phyloP scores from a whole-genome alignment of 2,329 filamentous ascomycete genomes.

The Sclerotinia glacialis region DNA sequence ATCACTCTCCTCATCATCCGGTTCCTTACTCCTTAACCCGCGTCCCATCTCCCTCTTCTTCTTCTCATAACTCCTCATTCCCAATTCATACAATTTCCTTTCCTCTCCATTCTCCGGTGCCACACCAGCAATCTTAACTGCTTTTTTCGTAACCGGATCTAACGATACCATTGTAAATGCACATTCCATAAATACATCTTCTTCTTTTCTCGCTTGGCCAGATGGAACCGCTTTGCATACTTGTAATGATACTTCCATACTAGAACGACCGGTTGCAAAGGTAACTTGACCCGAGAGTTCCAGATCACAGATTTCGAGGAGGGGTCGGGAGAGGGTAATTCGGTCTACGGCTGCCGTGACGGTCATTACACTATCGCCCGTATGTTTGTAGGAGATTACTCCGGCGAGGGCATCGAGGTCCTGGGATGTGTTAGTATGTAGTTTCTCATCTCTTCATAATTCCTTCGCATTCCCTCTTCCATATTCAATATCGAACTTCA shows the following conservation, averaged over 20 bases:
- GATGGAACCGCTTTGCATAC: constrained; percentile 54
- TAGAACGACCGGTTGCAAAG: constrained; percentile 64
- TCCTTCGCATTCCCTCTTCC: background rate
- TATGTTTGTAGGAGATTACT: constrained; percentile 68
- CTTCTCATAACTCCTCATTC: constrained; percentile 62
- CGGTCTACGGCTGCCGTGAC: constrained; percentile 44
- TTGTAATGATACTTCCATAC: constrained; percentile 68
- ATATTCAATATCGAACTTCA: too few relatives aligned
- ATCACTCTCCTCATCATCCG: constrained; percentile 66
- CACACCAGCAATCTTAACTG: constrained; percentile 59
- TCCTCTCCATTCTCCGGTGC: constrained; percentile 61
- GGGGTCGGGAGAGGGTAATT: constrained; percentile 54
- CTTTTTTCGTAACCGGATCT: constrained; percentile 64
- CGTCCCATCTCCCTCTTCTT: constrained; percentile 60
- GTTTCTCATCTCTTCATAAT: background rate
- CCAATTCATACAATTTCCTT: constrained; percentile 57
- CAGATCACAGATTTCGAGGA: constrained; percentile 67
- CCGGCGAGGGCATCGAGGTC: constrained; percentile 69
- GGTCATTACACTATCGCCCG: constrained; percentile 54
- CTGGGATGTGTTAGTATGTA: background rate
- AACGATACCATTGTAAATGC: constrained; percentile 73
- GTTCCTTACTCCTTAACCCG: constrained; percentile 61
- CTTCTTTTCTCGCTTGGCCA: constrained; percentile 50
- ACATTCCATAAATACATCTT: constrained; percentile 68
- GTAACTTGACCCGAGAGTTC: constrained; percentile 55